Conservation (phyloP, 331 rosid genomes). For the Saraca asoca region DNA sequence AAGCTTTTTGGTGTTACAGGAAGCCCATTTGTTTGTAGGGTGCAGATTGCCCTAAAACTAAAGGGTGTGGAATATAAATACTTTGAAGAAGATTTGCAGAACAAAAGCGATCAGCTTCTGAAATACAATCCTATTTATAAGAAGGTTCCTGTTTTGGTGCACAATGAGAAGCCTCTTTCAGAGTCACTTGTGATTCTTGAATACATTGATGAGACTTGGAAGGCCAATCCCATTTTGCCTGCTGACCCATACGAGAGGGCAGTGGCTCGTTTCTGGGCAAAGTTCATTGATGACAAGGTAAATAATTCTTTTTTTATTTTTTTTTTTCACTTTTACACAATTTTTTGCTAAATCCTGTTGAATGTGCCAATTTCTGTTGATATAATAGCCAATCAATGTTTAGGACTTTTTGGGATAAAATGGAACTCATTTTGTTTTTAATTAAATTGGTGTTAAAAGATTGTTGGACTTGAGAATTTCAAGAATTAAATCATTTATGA, state of each 20-base stretch:
- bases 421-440: no score
- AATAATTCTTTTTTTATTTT: no score
- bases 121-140: conserved; percentile 58
- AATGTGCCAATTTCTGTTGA: no score
- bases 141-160: conserved; percentile 59
- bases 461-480: no score
- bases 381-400: no score
- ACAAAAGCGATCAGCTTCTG: conserved; percentile 52
- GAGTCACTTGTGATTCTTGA: conserved; percentile 64
- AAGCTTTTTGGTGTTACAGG: conserved; percentile 41
- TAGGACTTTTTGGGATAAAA: no score
- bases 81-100: conserved; percentile 42
- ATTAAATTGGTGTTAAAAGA: no score
- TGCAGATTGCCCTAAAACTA: conserved; percentile 50
- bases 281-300: conserved; percentile 16
- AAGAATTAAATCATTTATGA: no score
- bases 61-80: conserved; percentile 55
- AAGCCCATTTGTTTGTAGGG: conserved; percentile 49
- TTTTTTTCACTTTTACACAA: no score
- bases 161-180: conserved; percentile 44
- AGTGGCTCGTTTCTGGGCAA: conserved; percentile 58
- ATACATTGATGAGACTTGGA: conserved; percentile 56
- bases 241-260: conserved; percentile 43
- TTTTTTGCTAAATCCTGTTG: no score
- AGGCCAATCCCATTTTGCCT: conserved; percentile 41